Evolutionary conservation across 441 rosid species (phyloP).

Genomic region (California macrophylla): DNA sequence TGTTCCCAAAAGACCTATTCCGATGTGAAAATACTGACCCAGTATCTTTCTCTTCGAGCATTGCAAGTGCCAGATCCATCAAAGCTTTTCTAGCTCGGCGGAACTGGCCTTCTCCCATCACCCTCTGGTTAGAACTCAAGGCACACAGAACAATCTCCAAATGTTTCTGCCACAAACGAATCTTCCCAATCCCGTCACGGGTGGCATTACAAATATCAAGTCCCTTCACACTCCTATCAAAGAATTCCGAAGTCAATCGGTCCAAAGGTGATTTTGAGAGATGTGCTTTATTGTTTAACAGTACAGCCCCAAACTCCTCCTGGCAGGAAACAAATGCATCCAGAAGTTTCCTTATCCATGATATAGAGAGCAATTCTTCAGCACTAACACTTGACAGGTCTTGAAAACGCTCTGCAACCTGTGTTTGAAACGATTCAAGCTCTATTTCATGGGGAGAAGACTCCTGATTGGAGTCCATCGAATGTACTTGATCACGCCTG

Average conservation of each 20-base stretch:
- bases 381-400: constrained; percentile 21
- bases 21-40: constrained; percentile 24
- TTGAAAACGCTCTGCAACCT: constrained; percentile 23
- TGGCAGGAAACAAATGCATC: constrained; percentile 26
- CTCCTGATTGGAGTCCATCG: constrained; percentile 19
- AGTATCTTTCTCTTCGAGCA: constrained; percentile 37
- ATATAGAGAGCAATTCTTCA: constrained; percentile 28
- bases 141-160: constrained; percentile 37
- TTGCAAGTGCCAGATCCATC: constrained; percentile 32
- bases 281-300: constrained; percentile 24
- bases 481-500: constrained; percentile 27
- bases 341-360: constrained; percentile 34
- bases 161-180: constrained; percentile 33
- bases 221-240: constrained; percentile 34
- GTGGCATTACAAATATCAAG: constrained; percentile 37
- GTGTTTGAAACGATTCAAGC: constrained; percentile 32
- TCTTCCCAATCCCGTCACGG: constrained; percentile 36
- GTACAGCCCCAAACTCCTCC: constrained; percentile 30
- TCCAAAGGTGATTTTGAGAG: constrained; percentile 24
- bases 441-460: constrained; percentile 16
- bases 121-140: constrained; percentile 21
- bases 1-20: constrained; percentile 30
- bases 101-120: constrained; percentile 29
- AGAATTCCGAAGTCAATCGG: constrained; percentile 27
- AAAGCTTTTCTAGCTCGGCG: constrained; percentile 38